phyloP scores from a whole-genome alignment of 352 stramenopile genomes.

The Globisporangium apiculatum region DNA sequence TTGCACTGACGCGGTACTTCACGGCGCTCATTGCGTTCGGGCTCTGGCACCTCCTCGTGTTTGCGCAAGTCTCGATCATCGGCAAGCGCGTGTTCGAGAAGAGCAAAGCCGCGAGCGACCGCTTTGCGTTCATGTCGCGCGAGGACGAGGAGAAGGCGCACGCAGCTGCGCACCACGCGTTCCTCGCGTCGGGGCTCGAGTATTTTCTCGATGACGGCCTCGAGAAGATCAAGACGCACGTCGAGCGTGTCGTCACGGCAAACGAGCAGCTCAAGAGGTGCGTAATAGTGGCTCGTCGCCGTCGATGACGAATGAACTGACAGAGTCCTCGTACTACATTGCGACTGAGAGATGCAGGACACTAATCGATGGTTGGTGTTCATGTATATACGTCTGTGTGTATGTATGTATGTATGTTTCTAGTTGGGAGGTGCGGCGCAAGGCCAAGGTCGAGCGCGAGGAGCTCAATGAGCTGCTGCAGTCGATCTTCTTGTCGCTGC shows the following conservation, averaged over 20 bases:
- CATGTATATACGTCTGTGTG: too few species aligned
- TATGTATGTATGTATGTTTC: not conserved
- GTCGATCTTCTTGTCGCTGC: slow-evolving; percentile 47
- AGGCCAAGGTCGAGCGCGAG: slow-evolving; percentile 52
- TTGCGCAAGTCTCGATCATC: slow-evolving; percentile 70
- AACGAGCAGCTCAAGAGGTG: slow-evolving; percentile 52
- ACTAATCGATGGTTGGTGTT: too few species aligned
- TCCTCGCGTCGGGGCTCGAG: slow-evolving; percentile 68
- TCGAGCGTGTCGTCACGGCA: slow-evolving; percentile 40
- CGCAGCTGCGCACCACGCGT: slow-evolving; percentile 51
- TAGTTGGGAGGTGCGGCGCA: slow-evolving; percentile 65
- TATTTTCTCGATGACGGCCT: slow-evolving; percentile 74
- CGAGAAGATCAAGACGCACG: slow-evolving; percentile 46
- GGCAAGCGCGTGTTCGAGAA: slow-evolving; percentile 74
- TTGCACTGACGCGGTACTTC: slow-evolving; percentile 68
- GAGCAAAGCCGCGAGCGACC: slow-evolving; percentile 16
- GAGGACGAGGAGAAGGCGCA: slow-evolving; percentile 25
- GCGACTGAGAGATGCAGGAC: too few species aligned
- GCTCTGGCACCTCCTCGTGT: slow-evolving; percentile 76
- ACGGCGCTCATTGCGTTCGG: slow-evolving; percentile 67
- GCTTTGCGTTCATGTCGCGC: slow-evolving; percentile 15
- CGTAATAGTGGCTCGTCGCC: not conserved
- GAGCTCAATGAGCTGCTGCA: slow-evolving; percentile 75
- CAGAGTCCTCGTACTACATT: too few species aligned
- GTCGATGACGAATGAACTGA: not conserved